Base-by-base conservation (phyloP, 192 early-diverging fungal genomes). In the Podila verticillata region DNA sequence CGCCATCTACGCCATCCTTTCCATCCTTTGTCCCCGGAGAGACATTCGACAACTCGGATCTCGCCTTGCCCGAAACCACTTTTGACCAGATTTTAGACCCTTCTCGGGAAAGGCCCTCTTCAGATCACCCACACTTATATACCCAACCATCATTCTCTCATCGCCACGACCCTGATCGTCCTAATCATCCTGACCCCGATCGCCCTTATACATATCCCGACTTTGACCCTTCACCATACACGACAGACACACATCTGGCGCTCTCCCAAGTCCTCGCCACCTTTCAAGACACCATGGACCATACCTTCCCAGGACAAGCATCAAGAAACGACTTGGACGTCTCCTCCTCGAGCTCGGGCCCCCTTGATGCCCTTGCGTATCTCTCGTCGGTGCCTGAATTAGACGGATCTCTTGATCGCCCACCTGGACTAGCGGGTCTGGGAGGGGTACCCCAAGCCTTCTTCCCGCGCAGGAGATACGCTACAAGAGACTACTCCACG, bases 401-500 rank as follows among this genome's bases (percentile, higher is more conserved):
- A 15, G 39, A 44, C 13, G 39, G 13, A 4, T 44, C 39, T 44
- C 39, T 4, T 3, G 17, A 15, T 44, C 39, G 39, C 39, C 17
- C 39, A 15, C 39, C 39, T 44, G 39, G 39, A 10, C 39, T 44
- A 44, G 39, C 17, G 28, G 34, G 32, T 7, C 29, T 65, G 17
- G 49, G 35, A 13, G 49, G 63, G 0, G 30, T 65, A 22, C 61
- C 70, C 3, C 51, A 70, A 34, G 61, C 24, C 2, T 22, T 70
- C 4, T 51, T 68, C 29, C 70, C 70, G 7, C 69, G 77, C 1
- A 80, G 77, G 44, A 59, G 77, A 26, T 80, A 80, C 19, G 56
- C 77, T 7, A 80, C 77, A 13, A 48, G 77, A 29, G 77, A 80
- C 34, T 80, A 80, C 29, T 80, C 77, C 4, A 57, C 65, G 7